Percentiles rank a stretch among this genome's conserved stretches.
Evolutionary conservation across 164 flowering plant genomes (phyloP).

Genomic region (Tetrastigma voinierianum): DNA sequence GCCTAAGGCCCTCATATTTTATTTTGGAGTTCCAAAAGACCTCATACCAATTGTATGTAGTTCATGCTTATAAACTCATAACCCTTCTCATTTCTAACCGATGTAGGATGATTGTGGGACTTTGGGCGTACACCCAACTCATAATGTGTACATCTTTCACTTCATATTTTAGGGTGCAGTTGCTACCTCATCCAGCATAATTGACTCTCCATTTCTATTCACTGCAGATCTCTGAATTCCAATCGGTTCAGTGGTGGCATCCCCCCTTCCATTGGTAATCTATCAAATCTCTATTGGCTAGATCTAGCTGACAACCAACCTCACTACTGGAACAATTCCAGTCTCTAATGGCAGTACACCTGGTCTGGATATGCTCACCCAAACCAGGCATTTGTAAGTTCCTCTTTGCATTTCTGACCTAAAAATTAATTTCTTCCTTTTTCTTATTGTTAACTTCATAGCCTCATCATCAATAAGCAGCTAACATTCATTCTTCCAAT

Average conservation of each 20-base stretch:
- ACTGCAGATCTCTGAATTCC: slow-evolving; percentile 46
- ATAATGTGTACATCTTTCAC: too few species aligned
- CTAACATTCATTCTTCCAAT: background rate
- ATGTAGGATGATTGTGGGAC: too few species aligned
- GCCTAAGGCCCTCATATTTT: too few species aligned
- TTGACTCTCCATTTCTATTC: too few species aligned
- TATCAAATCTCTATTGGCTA: slow-evolving; percentile 52
- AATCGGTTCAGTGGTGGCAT: slow-evolving; percentile 49
- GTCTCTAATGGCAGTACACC: slow-evolving; percentile 41
- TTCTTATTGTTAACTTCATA: background rate
- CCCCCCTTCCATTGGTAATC: slow-evolving; percentile 50
- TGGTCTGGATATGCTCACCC: slow-evolving; percentile 54
- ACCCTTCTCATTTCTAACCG: too few species aligned
- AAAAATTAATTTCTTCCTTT: background rate
- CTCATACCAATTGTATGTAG: too few species aligned
- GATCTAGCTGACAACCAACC: slow-evolving; percentile 56
- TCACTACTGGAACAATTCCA: slow-evolving; percentile 48
- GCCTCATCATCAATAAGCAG: too few species aligned
- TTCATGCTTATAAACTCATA: too few species aligned
- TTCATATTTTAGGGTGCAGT: too few species aligned
- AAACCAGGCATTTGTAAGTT: slow-evolving; percentile 55
- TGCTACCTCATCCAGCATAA: too few species aligned
- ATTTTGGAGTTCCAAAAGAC: too few species aligned
- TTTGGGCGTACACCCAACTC: too few species aligned
- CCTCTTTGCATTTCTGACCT: background rate